These are phyloP conservation scores for Phlyctochytrium arcticum DNA, from an alignment of 192 early-diverging fungal species.

Conservation along the genomic window DNA sequence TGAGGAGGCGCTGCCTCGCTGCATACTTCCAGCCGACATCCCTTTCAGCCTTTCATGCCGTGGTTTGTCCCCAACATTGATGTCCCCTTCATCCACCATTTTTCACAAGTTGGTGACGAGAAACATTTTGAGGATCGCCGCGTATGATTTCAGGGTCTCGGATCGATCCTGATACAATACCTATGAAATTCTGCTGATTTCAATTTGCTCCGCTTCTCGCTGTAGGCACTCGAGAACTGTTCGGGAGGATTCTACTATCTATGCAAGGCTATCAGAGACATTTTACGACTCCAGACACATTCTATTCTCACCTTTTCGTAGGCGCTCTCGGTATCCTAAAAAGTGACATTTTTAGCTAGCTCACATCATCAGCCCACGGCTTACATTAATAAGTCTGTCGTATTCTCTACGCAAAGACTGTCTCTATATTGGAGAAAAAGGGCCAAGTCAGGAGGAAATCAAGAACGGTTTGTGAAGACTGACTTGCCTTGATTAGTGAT, in stretches of 20 bases:
- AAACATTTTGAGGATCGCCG: no score
- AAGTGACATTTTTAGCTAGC: background rate
- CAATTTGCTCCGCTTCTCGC: background rate
- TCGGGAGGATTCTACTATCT: conserved; percentile 25
- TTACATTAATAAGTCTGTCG: conserved; percentile 14
- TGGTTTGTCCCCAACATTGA: no score
- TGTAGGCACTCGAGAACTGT: conserved; percentile 6
- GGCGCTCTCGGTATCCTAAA: conserved; percentile 14
- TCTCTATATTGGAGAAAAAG: conserved; percentile 10
- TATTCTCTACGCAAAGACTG: conserved; percentile 5
- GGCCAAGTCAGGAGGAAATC: no score
- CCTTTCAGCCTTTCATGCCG: no score
- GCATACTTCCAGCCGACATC: no score
- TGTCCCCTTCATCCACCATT: no score
- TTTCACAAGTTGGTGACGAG: no score
- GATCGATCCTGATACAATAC: no score
- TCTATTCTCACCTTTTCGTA: conserved; percentile 3
- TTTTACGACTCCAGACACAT: background rate
- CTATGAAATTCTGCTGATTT: no score
- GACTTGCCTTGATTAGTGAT: background rate
- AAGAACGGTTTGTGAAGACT: no score
- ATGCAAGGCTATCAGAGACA: background rate
- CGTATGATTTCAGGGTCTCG: no score
- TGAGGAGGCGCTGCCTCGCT: no score
- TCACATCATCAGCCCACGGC: background rate